Evolutionary conservation across 768 basidiomycete species (phyloP).

Genomic region (Tylopilus felleus): DNA sequence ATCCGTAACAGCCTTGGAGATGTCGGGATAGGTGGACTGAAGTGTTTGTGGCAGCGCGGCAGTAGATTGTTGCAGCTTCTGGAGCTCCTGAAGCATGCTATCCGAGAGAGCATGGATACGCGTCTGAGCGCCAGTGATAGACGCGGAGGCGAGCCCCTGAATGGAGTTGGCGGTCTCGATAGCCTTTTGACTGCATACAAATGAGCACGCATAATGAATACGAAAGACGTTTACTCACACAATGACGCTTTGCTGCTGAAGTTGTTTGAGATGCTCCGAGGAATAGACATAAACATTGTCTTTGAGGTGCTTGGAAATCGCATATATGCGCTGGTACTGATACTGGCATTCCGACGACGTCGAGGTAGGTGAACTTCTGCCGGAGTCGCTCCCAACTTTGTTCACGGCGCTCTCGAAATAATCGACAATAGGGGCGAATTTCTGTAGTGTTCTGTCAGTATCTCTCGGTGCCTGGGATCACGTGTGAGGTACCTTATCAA

Average conservation of each 20-base stretch:
- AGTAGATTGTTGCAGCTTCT: constrained; percentile 61
- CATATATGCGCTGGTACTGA: constrained; percentile 74
- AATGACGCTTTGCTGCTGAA: constrained; percentile 61
- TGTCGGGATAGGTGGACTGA: constrained; percentile 54
- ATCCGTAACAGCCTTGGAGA: constrained; percentile 51
- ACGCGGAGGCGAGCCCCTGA: constrained; percentile 55
- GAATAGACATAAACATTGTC: constrained; percentile 65
- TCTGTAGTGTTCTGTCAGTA: constrained; percentile 36
- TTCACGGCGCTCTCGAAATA: constrained; percentile 62
- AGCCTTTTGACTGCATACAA: constrained; percentile 55
- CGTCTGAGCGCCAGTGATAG: constrained; percentile 50
- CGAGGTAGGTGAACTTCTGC: constrained; percentile 44
- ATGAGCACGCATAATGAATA: constrained; percentile 6
- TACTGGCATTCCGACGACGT: constrained; percentile 56
- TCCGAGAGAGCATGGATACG: constrained; percentile 61
- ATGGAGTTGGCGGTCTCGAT: constrained; percentile 64
- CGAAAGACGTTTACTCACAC: constrained; percentile 44
- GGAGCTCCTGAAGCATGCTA: constrained; percentile 62
- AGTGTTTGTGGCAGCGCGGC: constrained; percentile 56
- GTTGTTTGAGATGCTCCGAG: constrained; percentile 65
- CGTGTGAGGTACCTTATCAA: constrained; percentile 61
- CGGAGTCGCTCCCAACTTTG: constrained; percentile 43
- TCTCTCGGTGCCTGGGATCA: constrained; percentile 14
- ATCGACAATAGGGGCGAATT: constrained; percentile 72
- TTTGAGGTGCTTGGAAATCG: constrained; percentile 60